Evolutionary conservation across 768 basidiomycete species (phyloP), one percentile per base, ranked within the genome.

Genomic region (Panellus pusillus): DNA sequence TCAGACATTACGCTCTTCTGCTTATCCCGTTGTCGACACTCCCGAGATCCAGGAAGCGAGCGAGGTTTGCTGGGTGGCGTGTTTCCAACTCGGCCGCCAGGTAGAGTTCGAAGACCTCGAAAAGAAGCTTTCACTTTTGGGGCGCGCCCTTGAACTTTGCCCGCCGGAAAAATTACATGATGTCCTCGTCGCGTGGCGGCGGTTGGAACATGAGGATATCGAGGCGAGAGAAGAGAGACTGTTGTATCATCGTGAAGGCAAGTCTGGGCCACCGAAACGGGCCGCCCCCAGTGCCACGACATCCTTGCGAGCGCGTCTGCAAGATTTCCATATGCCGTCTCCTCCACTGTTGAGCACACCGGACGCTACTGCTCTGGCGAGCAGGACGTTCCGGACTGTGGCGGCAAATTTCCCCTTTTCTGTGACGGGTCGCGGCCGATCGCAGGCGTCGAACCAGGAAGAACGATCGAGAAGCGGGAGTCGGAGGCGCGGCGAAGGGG

Each of bases 1-100:
- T 36, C 65, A 75, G n/a, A 66, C 72, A 14, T 68, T 92, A 43
- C 75, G 78, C 27, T 55, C 72, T 1, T 63, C 74, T 1, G 63
- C 74, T 9, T 27, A 63, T 6, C 47, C 70, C 1, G 62, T 63
- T 20, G 36, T 63, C 2, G 72, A 74, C n/a, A 75, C 81, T 35
- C 66, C 69, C 13, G 68, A 70, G 52, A 61, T 83, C 27, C 68
- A 72, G 52, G 84, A 89, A 55, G 88, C 87, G 1, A 79, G 79
- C 43, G 87, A 93, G 60, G 87, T 94, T 32, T 91, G 89, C 59
- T 98, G 95, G 95, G 84, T 89, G 24, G 84, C 88, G 2, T 93
- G 91, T 65, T 92, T 87, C 71, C 87, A 91, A 69, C 80, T 98
- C 2, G 95, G 92, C 14, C 81, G 87, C 54, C 89, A 93, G 60